Percentiles rank a stretch among this genome's conserved stretches.
phyloP scores from a whole-genome alignment of 192 early-diverging fungal genomes.

The Coemansia sp. region DNA sequence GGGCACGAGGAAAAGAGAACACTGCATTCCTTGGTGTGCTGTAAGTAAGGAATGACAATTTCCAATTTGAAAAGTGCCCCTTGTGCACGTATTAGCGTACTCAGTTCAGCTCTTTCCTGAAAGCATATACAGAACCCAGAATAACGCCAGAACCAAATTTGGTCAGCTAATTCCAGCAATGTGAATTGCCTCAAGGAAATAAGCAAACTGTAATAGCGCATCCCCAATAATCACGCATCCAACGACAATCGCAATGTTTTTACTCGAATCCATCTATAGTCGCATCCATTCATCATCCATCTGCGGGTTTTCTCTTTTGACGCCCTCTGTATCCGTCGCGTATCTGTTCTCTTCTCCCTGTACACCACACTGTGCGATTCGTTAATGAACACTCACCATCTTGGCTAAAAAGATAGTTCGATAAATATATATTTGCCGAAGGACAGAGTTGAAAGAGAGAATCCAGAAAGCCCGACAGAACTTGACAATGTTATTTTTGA shows the following conservation, averaged over 20 bases:
- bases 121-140: too few species aligned
- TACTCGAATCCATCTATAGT: slow-evolving; percentile 13
- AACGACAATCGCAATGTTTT: not conserved
- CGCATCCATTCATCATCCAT: not conserved
- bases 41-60: too few species aligned
- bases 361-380: slow-evolving; percentile 1
- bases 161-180: not conserved
- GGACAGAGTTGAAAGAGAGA: slow-evolving; percentile 37
- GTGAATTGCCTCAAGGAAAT: not conserved
- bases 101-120: too few species aligned
- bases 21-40: not conserved
- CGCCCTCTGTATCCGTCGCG: not conserved
- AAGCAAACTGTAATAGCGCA: not conserved
- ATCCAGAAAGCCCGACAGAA: not conserved
- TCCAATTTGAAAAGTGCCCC: not conserved
- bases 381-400: slow-evolving; percentile 23
- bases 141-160: not conserved
- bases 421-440: slow-evolving; percentile 22
- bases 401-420: slow-evolving; percentile 13
- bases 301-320: not conserved
- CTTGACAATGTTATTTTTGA: too few species aligned
- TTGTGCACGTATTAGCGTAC: too few species aligned
- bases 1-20: not conserved
- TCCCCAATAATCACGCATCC: slow-evolving; percentile 7
- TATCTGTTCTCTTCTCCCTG: not conserved